Percentiles rank a stretch among this genome's conserved stretches.
Conservation (phyloP, 1,284 basidiomycete species). For the Marasmius oreades region DNA sequence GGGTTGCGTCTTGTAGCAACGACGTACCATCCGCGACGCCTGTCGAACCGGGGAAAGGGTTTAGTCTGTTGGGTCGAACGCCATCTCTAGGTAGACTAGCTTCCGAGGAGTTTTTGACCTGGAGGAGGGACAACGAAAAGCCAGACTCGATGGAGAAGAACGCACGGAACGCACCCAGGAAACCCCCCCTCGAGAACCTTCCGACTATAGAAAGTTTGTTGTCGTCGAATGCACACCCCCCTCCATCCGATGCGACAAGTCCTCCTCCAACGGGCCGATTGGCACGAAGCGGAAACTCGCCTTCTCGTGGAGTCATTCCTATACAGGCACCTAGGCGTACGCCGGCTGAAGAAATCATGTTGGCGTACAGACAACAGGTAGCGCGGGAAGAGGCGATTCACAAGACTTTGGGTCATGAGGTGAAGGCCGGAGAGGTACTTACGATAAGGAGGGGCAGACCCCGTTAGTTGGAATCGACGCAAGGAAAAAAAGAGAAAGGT, state of each 20-base stretch:
- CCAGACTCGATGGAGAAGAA: not conserved
- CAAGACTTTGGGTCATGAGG: not conserved
- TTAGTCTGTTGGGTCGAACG: no score
- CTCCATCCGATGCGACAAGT: not conserved
- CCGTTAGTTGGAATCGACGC: no score
- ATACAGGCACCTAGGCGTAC: not conserved
- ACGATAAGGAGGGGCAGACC: not conserved
- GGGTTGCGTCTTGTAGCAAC: not conserved
- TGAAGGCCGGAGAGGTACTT: not conserved
- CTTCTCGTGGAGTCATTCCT: not conserved
- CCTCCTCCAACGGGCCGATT: not conserved
- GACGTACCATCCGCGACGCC: no score
- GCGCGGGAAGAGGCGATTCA: not conserved
- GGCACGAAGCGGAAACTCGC: not conserved
- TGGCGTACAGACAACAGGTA: not conserved
- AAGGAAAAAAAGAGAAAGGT: no score
- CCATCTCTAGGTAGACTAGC: not conserved
- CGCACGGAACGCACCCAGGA: not conserved
- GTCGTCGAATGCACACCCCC: no score
- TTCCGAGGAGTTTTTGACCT: not conserved
- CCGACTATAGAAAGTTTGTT: not conserved
- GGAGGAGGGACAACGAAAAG: not conserved
- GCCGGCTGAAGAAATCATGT: not conserved
- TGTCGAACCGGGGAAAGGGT: no score
- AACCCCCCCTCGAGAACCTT: not conserved